Conservation (phyloP, 164 flowering plant species). For the Kalanchoe fedtschenkoi region DNA sequence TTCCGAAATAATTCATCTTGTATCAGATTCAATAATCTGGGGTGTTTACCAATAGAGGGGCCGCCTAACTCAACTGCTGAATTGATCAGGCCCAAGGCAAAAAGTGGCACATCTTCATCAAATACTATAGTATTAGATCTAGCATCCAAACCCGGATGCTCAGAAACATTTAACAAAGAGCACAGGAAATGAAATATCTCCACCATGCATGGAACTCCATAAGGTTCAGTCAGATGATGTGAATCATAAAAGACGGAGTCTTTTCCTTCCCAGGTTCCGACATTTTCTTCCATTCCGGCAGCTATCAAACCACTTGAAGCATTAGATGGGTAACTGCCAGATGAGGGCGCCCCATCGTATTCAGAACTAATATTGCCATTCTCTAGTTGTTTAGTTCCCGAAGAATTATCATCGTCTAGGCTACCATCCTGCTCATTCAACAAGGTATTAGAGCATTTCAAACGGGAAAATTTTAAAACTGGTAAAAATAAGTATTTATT, state of each 20-base stretch:
- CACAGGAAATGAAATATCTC: conserved; percentile 16
- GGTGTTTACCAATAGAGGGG: conserved; percentile 13
- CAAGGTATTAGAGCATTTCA: background rate
- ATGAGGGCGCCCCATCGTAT: conserved; percentile 20
- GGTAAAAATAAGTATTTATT: no score
- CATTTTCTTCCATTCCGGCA: conserved; percentile 11
- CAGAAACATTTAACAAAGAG: conserved; percentile 13
- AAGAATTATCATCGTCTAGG: conserved; percentile 20
- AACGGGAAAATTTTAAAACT: background rate
- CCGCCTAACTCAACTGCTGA: conserved; percentile 21
- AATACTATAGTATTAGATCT: conserved; percentile 14
- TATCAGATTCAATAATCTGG: conserved; percentile 14
- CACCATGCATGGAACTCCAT: conserved; percentile 21
- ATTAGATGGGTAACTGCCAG: conserved; percentile 10
- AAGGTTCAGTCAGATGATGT: conserved; percentile 15
- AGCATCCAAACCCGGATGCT: conserved; percentile 17
- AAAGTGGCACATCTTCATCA: conserved; percentile 19
- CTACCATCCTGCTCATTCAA: conserved; percentile 21
- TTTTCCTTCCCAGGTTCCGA: conserved; percentile 9
- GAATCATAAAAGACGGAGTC: conserved; percentile 12
- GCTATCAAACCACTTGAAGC: conserved; percentile 11
- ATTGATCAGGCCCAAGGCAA: conserved; percentile 20
- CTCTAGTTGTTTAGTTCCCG: conserved; percentile 21
- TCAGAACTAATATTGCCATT: conserved; percentile 34
- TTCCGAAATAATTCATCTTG: conserved; percentile 18